A percentile compares a stretch with the other conserved stretches of the same genome.
phyloP scores from a whole-genome alignment of 768 basidiomycete species.

The Auricularia auricula-judae region DNA sequence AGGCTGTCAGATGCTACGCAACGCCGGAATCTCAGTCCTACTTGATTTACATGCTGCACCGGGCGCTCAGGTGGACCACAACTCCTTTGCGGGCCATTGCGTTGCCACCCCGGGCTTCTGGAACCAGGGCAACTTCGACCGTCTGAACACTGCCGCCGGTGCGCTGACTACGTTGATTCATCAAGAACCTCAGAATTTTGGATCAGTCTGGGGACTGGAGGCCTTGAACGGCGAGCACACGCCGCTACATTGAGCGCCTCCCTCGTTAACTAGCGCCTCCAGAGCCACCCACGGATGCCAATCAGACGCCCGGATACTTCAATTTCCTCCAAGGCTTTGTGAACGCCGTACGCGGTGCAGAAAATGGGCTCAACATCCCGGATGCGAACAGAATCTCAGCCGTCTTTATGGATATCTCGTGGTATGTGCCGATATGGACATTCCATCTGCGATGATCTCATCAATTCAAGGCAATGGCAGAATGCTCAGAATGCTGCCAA shows the following conservation, averaged over 20 bases:
- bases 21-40: constrained; percentile 35
- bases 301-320: neutral
- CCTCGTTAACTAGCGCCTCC: neutral
- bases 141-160: neutral
- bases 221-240: neutral
- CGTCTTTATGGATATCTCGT: neutral
- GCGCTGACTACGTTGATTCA: neutral
- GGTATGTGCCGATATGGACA: neutral
- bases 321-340: neutral
- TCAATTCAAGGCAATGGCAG: neutral
- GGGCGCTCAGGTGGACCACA: constrained; percentile 26
- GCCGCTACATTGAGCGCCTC: neutral
- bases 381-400: neutral
- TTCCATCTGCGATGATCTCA: neutral
- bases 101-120: neutral
- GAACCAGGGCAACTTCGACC: neutral
- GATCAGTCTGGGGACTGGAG: neutral
- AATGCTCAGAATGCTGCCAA: neutral
- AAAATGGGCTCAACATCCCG: neutral
- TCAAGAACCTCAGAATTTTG: neutral
- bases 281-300: neutral
- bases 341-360: neutral
- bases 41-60: constrained; percentile 45
- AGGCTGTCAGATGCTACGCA: neutral
- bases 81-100: neutral